Conservation (phyloP, 192 early-diverging fungal species). For the Helicostylum pulchrum region DNA sequence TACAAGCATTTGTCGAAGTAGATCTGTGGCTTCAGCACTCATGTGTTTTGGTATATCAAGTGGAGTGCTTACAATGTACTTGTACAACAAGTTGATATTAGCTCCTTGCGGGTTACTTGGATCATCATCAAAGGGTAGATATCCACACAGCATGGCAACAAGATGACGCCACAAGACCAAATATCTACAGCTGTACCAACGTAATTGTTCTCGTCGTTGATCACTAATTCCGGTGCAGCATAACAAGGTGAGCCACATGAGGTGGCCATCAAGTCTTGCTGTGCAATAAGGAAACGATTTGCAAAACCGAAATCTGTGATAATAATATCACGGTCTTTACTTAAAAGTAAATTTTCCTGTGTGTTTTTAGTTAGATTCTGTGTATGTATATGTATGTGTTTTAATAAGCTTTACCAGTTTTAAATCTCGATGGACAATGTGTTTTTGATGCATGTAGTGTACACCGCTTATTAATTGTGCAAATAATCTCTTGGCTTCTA, state of each 20-base stretch:
- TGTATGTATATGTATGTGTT: not conserved
- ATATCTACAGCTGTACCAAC: conserved; percentile 93
- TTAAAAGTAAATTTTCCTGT: conserved; percentile 91
- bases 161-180: conserved; percentile 97
- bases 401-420: conserved; percentile 67
- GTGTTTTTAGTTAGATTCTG: not conserved
- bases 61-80: conserved; percentile 78
- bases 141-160: conserved; percentile 89
- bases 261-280: conserved; percentile 80
- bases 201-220: conserved; percentile 87
- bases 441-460: conserved; percentile 84
- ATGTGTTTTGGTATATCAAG: conserved; percentile 83
- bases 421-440: conserved; percentile 94
- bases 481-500: conserved; percentile 85
- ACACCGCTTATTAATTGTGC: conserved; percentile 91
- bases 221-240: conserved; percentile 95
- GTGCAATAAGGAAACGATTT: conserved; percentile 70
- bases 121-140: conserved; percentile 87
- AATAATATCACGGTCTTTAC: conserved; percentile 85
- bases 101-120: conserved; percentile 84
- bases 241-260: conserved; percentile 97
- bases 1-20: conserved; percentile 84
- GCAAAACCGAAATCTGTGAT: conserved; percentile 99
- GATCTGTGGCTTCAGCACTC: conserved; percentile 63
- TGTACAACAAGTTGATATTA: conserved; percentile 78